phyloP scores from a whole-genome alignment of 768 basidiomycete species.

The Boletus insuetus region DNA sequence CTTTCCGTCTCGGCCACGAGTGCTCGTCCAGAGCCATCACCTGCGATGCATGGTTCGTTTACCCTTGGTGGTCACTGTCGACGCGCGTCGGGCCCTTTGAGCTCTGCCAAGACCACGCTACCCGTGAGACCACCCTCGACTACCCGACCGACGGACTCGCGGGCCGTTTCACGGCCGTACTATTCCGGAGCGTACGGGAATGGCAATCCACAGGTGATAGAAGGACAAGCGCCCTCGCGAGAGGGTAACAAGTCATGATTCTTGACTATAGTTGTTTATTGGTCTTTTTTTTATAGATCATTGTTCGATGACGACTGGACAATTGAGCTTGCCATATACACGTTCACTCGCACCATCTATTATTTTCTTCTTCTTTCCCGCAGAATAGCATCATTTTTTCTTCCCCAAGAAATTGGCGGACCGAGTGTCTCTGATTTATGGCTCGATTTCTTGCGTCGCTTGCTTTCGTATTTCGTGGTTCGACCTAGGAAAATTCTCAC shows the following conservation, averaged over 20 bases:
- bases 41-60: slow-evolving; percentile 16
- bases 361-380: no score
- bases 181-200: slow-evolving; percentile 24
- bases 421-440: slow-evolving; percentile 31
- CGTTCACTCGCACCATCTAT: neutral
- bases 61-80: slow-evolving; percentile 21
- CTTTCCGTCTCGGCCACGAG: slow-evolving; percentile 43
- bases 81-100: slow-evolving; percentile 10
- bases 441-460: slow-evolving; percentile 21
- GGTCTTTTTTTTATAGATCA: slow-evolving; percentile 7
- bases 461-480: slow-evolving; percentile 22
- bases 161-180: slow-evolving; percentile 16
- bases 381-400: slow-evolving; percentile 3
- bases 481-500: slow-evolving; percentile 3
- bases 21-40: slow-evolving; percentile 44
- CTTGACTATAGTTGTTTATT: neutral
- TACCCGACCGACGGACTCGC: slow-evolving; percentile 22
- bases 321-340: slow-evolving; percentile 10
- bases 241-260: slow-evolving; percentile 25
- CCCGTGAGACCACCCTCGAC: slow-evolving; percentile 12
- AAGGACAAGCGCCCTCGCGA: slow-evolving; percentile 14
- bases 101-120: slow-evolving; percentile 21
- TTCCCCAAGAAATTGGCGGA: slow-evolving; percentile 20
- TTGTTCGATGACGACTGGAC: slow-evolving; percentile 12
- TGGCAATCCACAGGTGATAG: slow-evolving; percentile 5